Base-by-base conservation (phyloP, 2,329 filamentous ascomycete species). In the Ophiostoma sp. region DNA sequence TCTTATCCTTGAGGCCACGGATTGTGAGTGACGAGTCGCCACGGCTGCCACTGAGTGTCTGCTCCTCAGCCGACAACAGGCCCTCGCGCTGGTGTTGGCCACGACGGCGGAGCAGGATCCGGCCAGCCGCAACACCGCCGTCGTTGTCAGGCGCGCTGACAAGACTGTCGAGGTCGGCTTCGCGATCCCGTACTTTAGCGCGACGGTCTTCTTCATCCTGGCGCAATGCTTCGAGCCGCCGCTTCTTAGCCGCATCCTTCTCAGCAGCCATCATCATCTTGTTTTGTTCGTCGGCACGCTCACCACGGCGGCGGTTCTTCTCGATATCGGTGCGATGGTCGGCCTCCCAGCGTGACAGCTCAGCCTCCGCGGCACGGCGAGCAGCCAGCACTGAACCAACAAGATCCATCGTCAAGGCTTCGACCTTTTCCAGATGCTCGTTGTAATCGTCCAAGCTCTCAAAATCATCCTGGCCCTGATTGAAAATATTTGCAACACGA, bases 391-490 rank as follows among this genome's bases (percentile, higher is more conserved):
- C 52, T 4, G 65, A 18, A 16, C 49, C 52, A 84, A 97, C 89
- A 9, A 99, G 83, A 76, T 97, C 94, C 79, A 93, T 93, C 1
- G 93, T 93, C 71, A 97, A 85, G 72, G 90, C 87, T 81, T 99
- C 95, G 52, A 97, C 92, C 75, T 91, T 88, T 78, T 98, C 92
- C 12, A 99, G 87, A 80, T 98, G 97, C 78, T 97, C 89, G 79
- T 99, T 97, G 82, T 89, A 99, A 75, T 88, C 90, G 60, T 86
- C 81, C 70, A 97, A 83, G 1, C 86, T 87, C 77, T 96, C 90
- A 75, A 99, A 99, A 77, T 99, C 95, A 71, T 95, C 91, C 79
- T 97, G 89, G 18, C 87, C 83, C 74, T 92, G 89, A 80, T 98
- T 97, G 78, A 98, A 94, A 9, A 94, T 90, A 69, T 80, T 81